A percentile compares a stretch with the other conserved stretches of the same genome.
Evolutionary conservation across 1,284 basidiomycete genomes (phyloP).

Genomic region (Trichosporon ovoides): DNA sequence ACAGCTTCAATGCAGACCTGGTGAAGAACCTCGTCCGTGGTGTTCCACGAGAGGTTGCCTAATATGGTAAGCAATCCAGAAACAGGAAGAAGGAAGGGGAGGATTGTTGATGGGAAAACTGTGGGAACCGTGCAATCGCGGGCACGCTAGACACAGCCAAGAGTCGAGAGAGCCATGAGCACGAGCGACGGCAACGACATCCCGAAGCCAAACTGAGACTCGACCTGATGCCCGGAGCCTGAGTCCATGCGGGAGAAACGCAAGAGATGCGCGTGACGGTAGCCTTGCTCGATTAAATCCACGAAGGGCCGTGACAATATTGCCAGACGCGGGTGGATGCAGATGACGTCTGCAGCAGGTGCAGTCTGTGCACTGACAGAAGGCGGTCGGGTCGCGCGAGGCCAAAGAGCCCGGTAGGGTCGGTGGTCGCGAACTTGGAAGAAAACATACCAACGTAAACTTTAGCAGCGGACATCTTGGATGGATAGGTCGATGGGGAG

Average conservation of each 20-base stretch:
- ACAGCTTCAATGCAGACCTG: conserved; percentile 56
- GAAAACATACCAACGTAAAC: conserved; percentile 24
- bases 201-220: too few species aligned
- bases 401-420: not conserved
- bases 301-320: not conserved
- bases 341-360: not conserved
- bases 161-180: not conserved
- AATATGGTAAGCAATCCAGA: conserved; percentile 8
- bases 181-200: not conserved
- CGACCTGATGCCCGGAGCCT: too few species aligned
- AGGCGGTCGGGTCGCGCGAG: not conserved
- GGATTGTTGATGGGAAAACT: not conserved
- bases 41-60: conserved; percentile 64
- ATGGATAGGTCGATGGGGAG: not conserved
- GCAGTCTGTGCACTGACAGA: not conserved
- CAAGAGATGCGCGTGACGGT: not conserved
- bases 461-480: conserved; percentile 24
- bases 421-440: not conserved
- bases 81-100: not conserved
- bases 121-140: not conserved
- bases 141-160: conserved; percentile 1
- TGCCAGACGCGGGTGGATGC: not conserved
- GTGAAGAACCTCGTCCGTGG: conserved; percentile 80
- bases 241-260: too few species aligned
- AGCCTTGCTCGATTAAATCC: not conserved